These are phyloP conservation scores for Tagetes erecta DNA, from an alignment of 129 eudicot species.

Conservation along the genomic window DNA sequence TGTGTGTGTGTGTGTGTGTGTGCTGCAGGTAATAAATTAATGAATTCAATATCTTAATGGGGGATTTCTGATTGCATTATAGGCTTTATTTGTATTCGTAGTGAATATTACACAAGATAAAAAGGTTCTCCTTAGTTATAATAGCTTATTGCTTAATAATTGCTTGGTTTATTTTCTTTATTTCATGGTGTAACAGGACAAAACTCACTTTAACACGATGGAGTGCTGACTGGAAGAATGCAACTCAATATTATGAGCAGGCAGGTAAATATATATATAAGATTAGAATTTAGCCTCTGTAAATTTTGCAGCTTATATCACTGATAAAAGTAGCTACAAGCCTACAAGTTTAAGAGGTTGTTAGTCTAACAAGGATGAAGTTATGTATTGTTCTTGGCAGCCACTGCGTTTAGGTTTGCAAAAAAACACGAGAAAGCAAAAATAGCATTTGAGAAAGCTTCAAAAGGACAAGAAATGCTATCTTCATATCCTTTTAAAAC, in stretches of 20 bases:
- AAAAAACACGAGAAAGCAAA: constrained; percentile 85
- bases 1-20: too few relatives aligned
- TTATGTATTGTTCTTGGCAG: constrained; percentile 38
- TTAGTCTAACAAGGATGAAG: constrained; percentile 19
- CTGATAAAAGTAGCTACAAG: constrained; percentile 11
- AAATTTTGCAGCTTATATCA: not conserved
- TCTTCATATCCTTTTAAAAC: constrained; percentile 70
- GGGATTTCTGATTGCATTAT: constrained; percentile 2
- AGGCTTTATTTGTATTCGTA: not conserved
- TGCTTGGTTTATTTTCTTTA: constrained; percentile 16
- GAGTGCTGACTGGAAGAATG: constrained; percentile 95
- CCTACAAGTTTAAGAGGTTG: constrained; percentile 13
- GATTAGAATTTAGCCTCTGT: constrained; percentile 6
- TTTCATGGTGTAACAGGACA: constrained; percentile 48
- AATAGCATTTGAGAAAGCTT: constrained; percentile 91
- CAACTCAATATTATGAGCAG: constrained; percentile 82
- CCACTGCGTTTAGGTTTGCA: constrained; percentile 64
- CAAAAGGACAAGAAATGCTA: constrained; percentile 97
- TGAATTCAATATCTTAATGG: not conserved
- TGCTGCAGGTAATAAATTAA: not conserved
- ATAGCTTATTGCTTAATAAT: constrained; percentile 7
- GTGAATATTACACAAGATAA: constrained; percentile 16
- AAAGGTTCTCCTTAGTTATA: not conserved
- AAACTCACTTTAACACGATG: constrained; percentile 87
- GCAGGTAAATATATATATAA: constrained; percentile 58